Base-by-base conservation (phyloP, 2,329 filamentous ascomycete genomes). In the Bimuria novae-zelandiae region DNA sequence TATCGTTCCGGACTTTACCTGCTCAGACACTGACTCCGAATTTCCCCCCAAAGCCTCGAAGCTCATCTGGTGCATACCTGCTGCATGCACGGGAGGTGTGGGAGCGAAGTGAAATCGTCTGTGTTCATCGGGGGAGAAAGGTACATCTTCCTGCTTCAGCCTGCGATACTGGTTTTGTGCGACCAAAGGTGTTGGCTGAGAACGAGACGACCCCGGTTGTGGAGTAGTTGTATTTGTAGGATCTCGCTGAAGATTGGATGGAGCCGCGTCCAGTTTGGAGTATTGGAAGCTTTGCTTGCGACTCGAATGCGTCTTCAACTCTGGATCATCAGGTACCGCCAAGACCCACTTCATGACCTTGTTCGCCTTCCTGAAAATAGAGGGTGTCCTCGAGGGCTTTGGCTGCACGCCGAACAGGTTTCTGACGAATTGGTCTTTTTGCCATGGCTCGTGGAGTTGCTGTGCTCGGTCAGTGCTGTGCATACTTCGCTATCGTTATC, bases 261-360 rank as follows among this genome's bases (percentile, higher is more conserved):
- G 21, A 3, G 17, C 22, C 16, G 23, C 29, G 16, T 22, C 17
- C 23, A 19, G 6, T 12, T 14, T 37, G 5, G 43, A 37, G 32
- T 36, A 37, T 14, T 37, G 43, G 17, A 27, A 8, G 25, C 32
- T 30, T 22, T 27, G 49, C 11, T 19, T 43, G n/a, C 49, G 33
- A 3, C 35, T 40, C 5, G 54, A 52, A 35, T 42, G 46, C 12
- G 54, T 42, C 17, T 56, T 56, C 16, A 51, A 27, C 17, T 51
- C 25, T 8, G 49, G 49, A 27, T 56, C 54, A 22, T 45, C 35
- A 3, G 54, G 49, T 7, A 56, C 41, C 5, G 45, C 50, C 16
- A 56, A 19, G 14, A 47, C n/a, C 43, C 27, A 48, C 35, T 43
- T 45, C 41, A 51, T 43, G 17, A 44, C 37, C 44, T 45, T 48